Percentiles rank a stretch among this genome's conserved stretches.
phyloP scores from a whole-genome alignment of 768 basidiomycete genomes.

The Kwoniella mangroviensis region DNA sequence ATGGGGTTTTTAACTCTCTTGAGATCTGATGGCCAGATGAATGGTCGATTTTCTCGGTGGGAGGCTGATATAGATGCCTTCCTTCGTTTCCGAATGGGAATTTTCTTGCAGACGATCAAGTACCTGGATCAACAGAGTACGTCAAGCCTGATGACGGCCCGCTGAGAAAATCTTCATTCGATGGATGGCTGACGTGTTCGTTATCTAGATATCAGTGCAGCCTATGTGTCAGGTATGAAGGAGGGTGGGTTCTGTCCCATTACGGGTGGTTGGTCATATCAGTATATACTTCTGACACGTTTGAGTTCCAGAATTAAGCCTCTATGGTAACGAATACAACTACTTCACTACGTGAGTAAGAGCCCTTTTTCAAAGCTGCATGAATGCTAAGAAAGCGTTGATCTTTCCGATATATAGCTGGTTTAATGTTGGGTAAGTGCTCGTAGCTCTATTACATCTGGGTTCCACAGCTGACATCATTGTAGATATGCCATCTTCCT shows the following conservation, averaged over 20 bases:
- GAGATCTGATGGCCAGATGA: no score
- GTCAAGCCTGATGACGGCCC: background rate
- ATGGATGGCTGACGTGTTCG: background rate
- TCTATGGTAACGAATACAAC: slow-evolving; percentile 51
- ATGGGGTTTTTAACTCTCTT: background rate
- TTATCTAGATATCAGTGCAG: slow-evolving; percentile 1
- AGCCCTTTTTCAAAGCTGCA: background rate
- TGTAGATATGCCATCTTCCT: slow-evolving; percentile 13
- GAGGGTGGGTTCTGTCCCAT: slow-evolving; percentile 31
- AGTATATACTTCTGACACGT: no score
- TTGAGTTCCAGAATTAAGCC: background rate
- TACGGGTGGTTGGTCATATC: no score
- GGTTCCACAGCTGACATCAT: background rate
- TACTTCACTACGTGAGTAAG: slow-evolving; percentile 45
- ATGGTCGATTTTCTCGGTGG: no score
- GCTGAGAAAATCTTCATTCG: slow-evolving; percentile 1
- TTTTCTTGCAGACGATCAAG: slow-evolving; percentile 35
- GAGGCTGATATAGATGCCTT: no score
- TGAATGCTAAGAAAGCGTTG: no score
- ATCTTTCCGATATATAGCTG: slow-evolving; percentile 17
- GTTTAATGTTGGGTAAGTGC: slow-evolving; percentile 34
- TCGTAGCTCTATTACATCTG: no score
- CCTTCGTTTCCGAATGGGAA: no score
- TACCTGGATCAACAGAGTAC: slow-evolving; percentile 39
- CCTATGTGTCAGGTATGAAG: slow-evolving; percentile 51